These are phyloP conservation scores for Chlorella vulgaris DNA, from an alignment of 139 green algal species.

Conservation along the genomic window DNA sequence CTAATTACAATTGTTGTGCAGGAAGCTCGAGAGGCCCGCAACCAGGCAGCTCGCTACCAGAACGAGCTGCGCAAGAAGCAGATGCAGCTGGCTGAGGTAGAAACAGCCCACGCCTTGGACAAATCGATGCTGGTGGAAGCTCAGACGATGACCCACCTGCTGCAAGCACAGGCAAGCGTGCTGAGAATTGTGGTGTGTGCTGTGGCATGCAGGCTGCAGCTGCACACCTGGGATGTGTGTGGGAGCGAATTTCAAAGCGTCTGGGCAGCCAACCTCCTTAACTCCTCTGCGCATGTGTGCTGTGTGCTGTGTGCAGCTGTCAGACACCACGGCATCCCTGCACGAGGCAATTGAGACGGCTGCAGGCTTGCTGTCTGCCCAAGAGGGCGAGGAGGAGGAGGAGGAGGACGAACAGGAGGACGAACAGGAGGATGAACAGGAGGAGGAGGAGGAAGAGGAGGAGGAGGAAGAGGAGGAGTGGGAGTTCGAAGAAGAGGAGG, in stretches of 20 bases:
- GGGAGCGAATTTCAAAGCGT: too few relatives aligned
- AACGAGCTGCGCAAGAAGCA: not conserved
- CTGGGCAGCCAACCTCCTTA: too few relatives aligned
- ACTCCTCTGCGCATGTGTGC: too few relatives aligned
- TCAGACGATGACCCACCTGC: not conserved
- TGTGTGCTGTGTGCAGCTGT: conserved; percentile 8
- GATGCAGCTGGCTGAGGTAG: conserved; percentile 1
- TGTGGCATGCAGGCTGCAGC: not conserved
- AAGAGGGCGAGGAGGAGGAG: not conserved
- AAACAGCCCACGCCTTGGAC: not conserved
- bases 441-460: not conserved
- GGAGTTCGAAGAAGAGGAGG: too few relatives aligned
- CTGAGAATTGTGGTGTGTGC: not conserved
- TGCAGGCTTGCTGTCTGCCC: not conserved
- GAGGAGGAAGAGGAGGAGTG: not conserved
- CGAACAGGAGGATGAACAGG: not conserved
- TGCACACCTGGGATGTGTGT: too few relatives aligned
- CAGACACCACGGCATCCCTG: conserved; percentile 10
- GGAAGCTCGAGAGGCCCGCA: not conserved
- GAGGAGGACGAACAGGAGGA: not conserved
- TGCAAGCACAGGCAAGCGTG: not conserved
- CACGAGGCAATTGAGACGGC: conserved; percentile 5
- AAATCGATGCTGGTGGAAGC: not conserved
- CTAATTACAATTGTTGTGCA: too few relatives aligned
- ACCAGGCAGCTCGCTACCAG: not conserved